Evolutionary conservation across 2,329 filamentous ascomycete species (phyloP).

Genomic region (Ilyonectria sp.): DNA sequence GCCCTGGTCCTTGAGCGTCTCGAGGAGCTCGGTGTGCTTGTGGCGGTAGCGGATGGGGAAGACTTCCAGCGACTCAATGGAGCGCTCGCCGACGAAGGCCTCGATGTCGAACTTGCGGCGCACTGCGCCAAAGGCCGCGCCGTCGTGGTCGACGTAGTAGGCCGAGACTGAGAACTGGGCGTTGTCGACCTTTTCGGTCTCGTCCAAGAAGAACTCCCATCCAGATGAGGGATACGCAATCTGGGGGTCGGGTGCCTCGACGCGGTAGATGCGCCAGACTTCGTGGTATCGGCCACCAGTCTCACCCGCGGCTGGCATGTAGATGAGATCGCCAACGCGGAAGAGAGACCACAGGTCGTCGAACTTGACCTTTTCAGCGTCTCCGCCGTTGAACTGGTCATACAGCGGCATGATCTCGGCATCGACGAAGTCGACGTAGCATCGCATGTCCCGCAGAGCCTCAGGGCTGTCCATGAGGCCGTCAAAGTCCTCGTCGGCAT

Average conservation of each 20-base stretch:
- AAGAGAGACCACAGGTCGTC: constrained; percentile 62
- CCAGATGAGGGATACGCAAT: constrained; percentile 47
- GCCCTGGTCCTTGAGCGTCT: constrained; percentile 52
- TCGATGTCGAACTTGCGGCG: constrained; percentile 55
- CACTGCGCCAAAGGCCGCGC: constrained; percentile 56
- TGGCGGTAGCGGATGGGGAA: constrained; percentile 58
- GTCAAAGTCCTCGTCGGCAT: constrained; percentile 54
- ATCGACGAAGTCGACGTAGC: constrained; percentile 62
- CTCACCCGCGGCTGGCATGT: constrained; percentile 55
- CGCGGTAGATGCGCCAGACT: constrained; percentile 56
- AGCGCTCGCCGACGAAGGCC: constrained; percentile 55
- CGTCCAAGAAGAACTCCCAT: constrained; percentile 56
- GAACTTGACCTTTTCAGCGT: constrained; percentile 54
- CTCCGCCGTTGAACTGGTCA: constrained; percentile 45
- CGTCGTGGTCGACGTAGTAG: constrained; percentile 62
- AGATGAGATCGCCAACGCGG: constrained; percentile 57
- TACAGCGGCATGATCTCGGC: constrained; percentile 58
- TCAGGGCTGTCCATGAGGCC: constrained; percentile 57
- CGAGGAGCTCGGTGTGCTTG: constrained; percentile 53
- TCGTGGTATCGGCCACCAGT: constrained; percentile 56
- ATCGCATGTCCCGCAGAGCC: constrained; percentile 58
- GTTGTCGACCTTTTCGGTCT: constrained; percentile 48
- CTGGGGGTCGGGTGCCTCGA: constrained; percentile 51
- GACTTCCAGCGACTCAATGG: constrained; percentile 55
- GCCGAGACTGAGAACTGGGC: constrained; percentile 54